These are phyloP conservation scores for Suhomyces kilbournensis DNA, from an alignment of 805 yeast species.

Conservation along the genomic window DNA sequence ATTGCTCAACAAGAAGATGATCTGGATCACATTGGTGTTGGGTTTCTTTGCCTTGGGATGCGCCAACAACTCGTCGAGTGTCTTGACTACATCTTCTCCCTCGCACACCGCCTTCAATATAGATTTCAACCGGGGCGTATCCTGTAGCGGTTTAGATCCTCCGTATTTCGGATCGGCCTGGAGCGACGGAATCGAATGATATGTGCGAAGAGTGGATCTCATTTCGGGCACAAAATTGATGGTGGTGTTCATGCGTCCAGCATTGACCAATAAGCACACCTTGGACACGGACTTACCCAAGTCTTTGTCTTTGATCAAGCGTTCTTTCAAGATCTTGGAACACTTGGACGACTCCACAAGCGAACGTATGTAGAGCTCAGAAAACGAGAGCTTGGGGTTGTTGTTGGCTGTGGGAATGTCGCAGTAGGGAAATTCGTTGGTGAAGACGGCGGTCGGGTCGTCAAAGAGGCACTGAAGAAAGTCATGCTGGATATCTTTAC, in stretches of 20 bases:
- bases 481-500: conserved; percentile 83
- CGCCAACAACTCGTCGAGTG: conserved; percentile 44
- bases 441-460: conserved; percentile 64
- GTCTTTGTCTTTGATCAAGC: conserved; percentile 59
- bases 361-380: conserved; percentile 78
- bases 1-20: conserved; percentile 71
- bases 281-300: conserved; percentile 71
- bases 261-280: conserved; percentile 82
- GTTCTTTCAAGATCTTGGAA: conserved; percentile 77
- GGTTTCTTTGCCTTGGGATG: conserved; percentile 32
- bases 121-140: conserved; percentile 89
- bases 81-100: conserved; percentile 49
- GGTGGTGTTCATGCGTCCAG: conserved; percentile 93
- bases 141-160: conserved; percentile 73
- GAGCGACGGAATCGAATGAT: conserved; percentile 87
- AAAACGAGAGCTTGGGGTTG: conserved; percentile 61
- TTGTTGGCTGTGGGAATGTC: conserved; percentile 34
- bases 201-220: conserved; percentile 90
- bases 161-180: conserved; percentile 62
- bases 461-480: conserved; percentile 64
- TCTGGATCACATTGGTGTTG: conserved; percentile 64
- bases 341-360: conserved; percentile 80
- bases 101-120: conserved; percentile 87
- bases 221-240: conserved; percentile 92
- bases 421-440: conserved; percentile 52